Evolutionary conservation across 257 asterid genomes (phyloP).

Genomic region (Ligustrum vulgare): DNA sequence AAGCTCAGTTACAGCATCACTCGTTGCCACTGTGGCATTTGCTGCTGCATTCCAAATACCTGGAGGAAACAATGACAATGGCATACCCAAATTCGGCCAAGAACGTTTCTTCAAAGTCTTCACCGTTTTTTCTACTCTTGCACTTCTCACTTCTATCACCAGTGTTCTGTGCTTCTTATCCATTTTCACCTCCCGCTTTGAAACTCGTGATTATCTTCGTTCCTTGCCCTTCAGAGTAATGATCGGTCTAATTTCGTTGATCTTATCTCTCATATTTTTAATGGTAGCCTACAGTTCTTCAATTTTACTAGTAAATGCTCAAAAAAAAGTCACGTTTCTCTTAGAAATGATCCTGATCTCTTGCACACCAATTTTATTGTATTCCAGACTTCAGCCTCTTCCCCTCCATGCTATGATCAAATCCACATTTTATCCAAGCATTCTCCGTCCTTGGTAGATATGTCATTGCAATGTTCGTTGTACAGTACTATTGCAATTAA

Average conservation of each 20-base stretch:
- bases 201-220: constrained; percentile 19
- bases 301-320: too few relatives aligned
- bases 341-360: too few relatives aligned
- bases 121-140: too few relatives aligned
- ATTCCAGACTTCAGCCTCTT: constrained; percentile 23
- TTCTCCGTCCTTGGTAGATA: not conserved
- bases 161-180: constrained; percentile 12
- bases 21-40: constrained; percentile 35
- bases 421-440: constrained; percentile 28
- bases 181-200: not conserved
- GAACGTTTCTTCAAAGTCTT: too few relatives aligned
- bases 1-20: constrained; percentile 33
- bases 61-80: too few relatives aligned
- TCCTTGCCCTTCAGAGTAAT: constrained; percentile 29
- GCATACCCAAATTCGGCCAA: too few relatives aligned
- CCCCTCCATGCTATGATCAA: constrained; percentile 26
- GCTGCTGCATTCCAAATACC: constrained; percentile 34
- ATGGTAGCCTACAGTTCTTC: constrained; percentile 28
- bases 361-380: constrained; percentile 21
- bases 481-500: too few relatives aligned
- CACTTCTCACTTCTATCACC: constrained; percentile 25
- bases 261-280: constrained; percentile 20
- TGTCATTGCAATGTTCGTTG: too few relatives aligned
- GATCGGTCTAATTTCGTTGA: constrained; percentile 26
- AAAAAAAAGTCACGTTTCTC: too few relatives aligned